These are phyloP conservation scores for Kodamaea kakaduensis DNA, from an alignment of 805 yeast genomes.

Conservation along the genomic window DNA sequence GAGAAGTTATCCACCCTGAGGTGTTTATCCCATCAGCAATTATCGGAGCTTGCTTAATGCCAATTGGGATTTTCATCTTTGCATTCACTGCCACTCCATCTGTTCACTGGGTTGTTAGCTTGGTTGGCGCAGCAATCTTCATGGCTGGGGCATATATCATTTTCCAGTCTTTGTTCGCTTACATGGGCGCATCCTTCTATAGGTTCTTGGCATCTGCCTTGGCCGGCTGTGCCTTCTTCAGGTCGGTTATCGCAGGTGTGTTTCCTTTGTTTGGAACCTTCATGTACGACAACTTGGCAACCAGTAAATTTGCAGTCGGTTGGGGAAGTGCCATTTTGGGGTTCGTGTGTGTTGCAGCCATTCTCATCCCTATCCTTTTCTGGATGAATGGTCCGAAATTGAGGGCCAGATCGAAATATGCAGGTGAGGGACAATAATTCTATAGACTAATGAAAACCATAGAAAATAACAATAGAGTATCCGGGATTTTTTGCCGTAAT, in stretches of 20 bases:
- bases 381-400: slow-evolving; percentile 42
- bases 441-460: too few relatives aligned
- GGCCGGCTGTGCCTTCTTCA: slow-evolving; percentile 52
- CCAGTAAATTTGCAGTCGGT: slow-evolving; percentile 48
- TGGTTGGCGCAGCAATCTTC: slow-evolving; percentile 20
- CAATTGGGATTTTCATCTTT: slow-evolving; percentile 20
- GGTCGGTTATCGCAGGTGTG: slow-evolving; percentile 51
- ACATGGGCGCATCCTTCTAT: slow-evolving; percentile 46
- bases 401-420: slow-evolving; percentile 41
- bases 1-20: slow-evolving; percentile 15
- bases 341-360: slow-evolving; percentile 40
- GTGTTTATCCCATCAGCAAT: slow-evolving; percentile 20
- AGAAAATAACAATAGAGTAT: too few relatives aligned
- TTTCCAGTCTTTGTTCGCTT: slow-evolving; percentile 52
- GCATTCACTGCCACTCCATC: slow-evolving; percentile 19
- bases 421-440: slow-evolving; percentile 11
- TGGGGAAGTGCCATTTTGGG: slow-evolving; percentile 55
- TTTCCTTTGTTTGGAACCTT: slow-evolving; percentile 64
- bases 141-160: slow-evolving; percentile 24
- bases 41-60: slow-evolving; percentile 20
- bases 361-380: slow-evolving; percentile 45
- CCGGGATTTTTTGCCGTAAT: too few relatives aligned
- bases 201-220: slow-evolving; percentile 54
- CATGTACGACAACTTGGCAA: slow-evolving; percentile 51
- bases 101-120: slow-evolving; percentile 20